phyloP scores from a whole-genome alignment of 139 green algal genomes.

The Tetradesmus obliquus region DNA sequence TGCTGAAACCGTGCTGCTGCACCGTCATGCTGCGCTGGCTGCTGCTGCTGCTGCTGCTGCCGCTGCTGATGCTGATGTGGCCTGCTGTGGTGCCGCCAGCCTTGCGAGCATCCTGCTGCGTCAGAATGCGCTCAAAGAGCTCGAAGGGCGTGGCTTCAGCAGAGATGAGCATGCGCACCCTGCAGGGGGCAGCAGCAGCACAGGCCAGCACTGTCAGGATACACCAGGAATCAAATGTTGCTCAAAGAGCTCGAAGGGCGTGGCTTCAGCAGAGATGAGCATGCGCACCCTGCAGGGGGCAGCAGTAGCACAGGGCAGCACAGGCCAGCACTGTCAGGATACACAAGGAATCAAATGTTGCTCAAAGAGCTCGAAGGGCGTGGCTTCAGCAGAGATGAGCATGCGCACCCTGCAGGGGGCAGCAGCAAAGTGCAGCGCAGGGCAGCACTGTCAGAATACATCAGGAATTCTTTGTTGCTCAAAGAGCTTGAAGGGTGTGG shows the following conservation, averaged over 20 bases:
- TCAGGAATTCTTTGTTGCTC: background rate
- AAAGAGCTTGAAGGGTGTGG: constrained; percentile 57
- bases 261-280: constrained; percentile 82
- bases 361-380: constrained; percentile 57
- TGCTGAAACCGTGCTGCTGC: constrained; percentile 31
- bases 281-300: constrained; percentile 70
- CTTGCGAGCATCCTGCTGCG: constrained; percentile 61
- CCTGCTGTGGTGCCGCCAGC: background rate
- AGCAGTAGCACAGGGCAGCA: background rate
- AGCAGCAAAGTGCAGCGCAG: background rate
- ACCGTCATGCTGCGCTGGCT: background rate
- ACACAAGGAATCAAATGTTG: too few relatives aligned
- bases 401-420: constrained; percentile 70
- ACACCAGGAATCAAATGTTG: background rate
- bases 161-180: constrained; percentile 82
- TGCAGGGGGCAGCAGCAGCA: constrained; percentile 32
- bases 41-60: constrained; percentile 5
- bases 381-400: constrained; percentile 82
- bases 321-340: background rate
- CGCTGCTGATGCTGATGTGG: constrained; percentile 25
- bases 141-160: constrained; percentile 83
- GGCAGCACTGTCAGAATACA: background rate
- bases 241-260: constrained; percentile 57
- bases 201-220: background rate
- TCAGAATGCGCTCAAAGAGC: constrained; percentile 91